These are phyloP conservation scores for Chaetomium olivaceum DNA, from an alignment of 2,329 filamentous ascomycete species.

Conservation along the genomic window DNA sequence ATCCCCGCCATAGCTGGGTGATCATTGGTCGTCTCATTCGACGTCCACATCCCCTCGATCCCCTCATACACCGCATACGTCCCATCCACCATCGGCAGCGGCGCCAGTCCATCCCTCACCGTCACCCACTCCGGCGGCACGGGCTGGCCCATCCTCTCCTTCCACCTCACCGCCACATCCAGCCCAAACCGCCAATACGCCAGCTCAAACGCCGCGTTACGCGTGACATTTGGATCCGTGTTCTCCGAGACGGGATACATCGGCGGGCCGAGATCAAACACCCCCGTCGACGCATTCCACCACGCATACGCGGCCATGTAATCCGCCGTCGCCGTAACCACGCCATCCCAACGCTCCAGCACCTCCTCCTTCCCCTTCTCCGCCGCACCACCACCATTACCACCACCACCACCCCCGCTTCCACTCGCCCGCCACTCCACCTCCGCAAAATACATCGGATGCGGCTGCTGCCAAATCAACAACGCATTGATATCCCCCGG, in stretches of 20 bases:
- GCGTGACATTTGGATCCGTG: slow-evolving; percentile 56
- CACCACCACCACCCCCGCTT: too few species aligned
- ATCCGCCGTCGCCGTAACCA: slow-evolving; percentile 54
- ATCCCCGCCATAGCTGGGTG: slow-evolving; percentile 47
- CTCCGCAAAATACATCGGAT: slow-evolving; percentile 62
- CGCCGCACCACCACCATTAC: too few species aligned
- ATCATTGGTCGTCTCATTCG: slow-evolving; percentile 43
- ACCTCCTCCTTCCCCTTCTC: slow-evolving; percentile 36
- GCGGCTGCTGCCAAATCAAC: slow-evolving; percentile 64
- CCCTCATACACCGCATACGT: slow-evolving; percentile 59
- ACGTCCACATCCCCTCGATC: slow-evolving; percentile 46
- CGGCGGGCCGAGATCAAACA: slow-evolving; percentile 53
- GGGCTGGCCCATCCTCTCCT: slow-evolving; percentile 46
- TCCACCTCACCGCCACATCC: slow-evolving; percentile 55
- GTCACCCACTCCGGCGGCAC: slow-evolving; percentile 49
- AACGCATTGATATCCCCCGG: slow-evolving; percentile 63
- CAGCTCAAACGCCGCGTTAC: slow-evolving; percentile 61
- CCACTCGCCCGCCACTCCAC: slow-evolving; percentile 49
- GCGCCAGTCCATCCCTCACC: slow-evolving; percentile 54
- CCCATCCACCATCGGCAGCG: slow-evolving; percentile 50
- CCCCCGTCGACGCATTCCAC: slow-evolving; percentile 51
- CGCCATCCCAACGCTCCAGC: slow-evolving; percentile 53
- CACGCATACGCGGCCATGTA: slow-evolving; percentile 62
- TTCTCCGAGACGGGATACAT: slow-evolving; percentile 56
- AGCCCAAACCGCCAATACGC: slow-evolving; percentile 64